Conservation (phyloP, 2,329 filamentous ascomycete species). For the Elsinoe batatas region DNA sequence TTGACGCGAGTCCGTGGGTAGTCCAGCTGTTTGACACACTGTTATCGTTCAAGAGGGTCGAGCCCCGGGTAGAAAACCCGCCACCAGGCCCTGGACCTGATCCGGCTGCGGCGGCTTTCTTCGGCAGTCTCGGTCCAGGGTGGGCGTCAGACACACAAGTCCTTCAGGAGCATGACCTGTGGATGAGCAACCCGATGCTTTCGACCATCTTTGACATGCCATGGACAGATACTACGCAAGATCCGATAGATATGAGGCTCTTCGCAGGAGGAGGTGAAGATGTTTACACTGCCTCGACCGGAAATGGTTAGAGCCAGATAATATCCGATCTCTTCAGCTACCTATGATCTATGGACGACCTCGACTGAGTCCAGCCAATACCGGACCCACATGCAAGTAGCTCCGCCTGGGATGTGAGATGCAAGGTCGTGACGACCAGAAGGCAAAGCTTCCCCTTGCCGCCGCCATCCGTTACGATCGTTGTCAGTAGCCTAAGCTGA, state of each 20-base stretch:
- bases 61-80: neutral
- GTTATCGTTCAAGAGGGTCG: neutral
- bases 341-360: too few species aligned
- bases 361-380: too few species aligned
- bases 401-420: too few species aligned
- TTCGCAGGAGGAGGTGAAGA: neutral
- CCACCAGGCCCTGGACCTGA: neutral
- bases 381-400: too few species aligned
- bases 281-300: neutral
- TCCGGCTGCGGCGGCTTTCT: neutral
- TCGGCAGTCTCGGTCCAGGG: neutral
- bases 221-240: neutral
- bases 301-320: neutral
- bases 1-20: constrained; percentile 15
- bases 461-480: too few species aligned
- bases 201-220: neutral
- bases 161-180: neutral
- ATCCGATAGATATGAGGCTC: neutral
- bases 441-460: too few species aligned
- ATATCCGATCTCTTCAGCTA: too few species aligned
- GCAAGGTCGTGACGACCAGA: too few species aligned
- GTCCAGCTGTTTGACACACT: constrained; percentile 14
- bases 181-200: neutral
- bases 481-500: too few species aligned
- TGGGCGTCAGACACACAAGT: neutral